A percentile compares a stretch with the other conserved stretches of the same genome.
phyloP scores from a whole-genome alignment of 805 yeast species.

The Kazachstania africana region DNA sequence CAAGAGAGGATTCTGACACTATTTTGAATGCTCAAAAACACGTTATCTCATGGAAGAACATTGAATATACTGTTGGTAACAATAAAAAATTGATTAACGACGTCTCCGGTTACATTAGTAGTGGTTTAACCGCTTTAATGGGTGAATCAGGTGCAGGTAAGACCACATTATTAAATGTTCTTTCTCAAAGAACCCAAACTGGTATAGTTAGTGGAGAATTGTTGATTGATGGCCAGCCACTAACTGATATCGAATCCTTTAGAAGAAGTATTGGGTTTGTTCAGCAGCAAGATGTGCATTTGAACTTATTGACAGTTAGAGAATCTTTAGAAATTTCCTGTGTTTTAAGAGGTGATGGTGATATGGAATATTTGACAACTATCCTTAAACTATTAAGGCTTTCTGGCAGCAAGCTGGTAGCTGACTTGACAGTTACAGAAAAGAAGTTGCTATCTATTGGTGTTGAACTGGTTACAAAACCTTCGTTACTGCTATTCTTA shows the following conservation, averaged over 20 bases:
- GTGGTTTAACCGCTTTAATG: slow-evolving; percentile 52
- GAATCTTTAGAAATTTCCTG: slow-evolving; percentile 45
- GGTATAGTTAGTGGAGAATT: slow-evolving; percentile 49
- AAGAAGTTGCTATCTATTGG: slow-evolving; percentile 44
- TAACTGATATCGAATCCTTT: slow-evolving; percentile 33
- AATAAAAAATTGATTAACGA: slow-evolving; percentile 28
- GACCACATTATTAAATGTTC: slow-evolving; percentile 43
- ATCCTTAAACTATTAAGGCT: slow-evolving; percentile 34
- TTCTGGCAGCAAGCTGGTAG: slow-evolving; percentile 33
- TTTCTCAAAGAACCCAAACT: slow-evolving; percentile 39
- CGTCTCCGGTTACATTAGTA: slow-evolving; percentile 56
- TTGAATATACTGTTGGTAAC: slow-evolving; percentile 37
- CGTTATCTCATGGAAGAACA: slow-evolving; percentile 51
- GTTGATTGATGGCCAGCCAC: slow-evolving; percentile 42
- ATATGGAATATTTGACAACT: slow-evolving; percentile 17
- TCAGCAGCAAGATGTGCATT: slow-evolving; percentile 47
- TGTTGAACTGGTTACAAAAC: slow-evolving; percentile 44
- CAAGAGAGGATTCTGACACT: not conserved
- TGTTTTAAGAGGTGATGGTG: slow-evolving; percentile 32
- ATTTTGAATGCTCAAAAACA: slow-evolving; percentile 26
- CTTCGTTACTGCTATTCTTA: slow-evolving; percentile 39
- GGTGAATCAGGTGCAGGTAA: slow-evolving; percentile 61
- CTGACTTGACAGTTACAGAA: slow-evolving; percentile 44
- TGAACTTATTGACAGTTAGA: slow-evolving; percentile 38
- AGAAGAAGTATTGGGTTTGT: slow-evolving; percentile 47